Conservation (phyloP, 2,329 filamentous ascomycete genomes). For the Penicillium paneum region DNA sequence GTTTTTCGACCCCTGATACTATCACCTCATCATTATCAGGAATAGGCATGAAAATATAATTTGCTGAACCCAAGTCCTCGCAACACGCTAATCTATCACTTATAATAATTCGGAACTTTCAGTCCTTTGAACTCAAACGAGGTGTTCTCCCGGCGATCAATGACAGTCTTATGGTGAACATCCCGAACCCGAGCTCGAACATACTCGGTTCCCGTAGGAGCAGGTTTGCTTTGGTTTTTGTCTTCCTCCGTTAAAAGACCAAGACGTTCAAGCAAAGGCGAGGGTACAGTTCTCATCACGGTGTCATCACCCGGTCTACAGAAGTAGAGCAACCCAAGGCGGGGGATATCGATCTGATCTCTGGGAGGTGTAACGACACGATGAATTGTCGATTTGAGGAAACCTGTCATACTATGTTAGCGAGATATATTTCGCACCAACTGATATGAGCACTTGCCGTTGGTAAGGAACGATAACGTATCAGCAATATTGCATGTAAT, state of each 20-base stretch:
- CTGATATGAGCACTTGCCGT: constrained; percentile 30
- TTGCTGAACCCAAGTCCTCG: not conserved
- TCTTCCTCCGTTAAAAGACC: constrained; percentile 43
- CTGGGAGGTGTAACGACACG: constrained; percentile 36
- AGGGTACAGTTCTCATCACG: constrained; percentile 32
- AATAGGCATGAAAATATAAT: not conserved
- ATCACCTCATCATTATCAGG: not conserved
- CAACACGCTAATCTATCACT: not conserved
- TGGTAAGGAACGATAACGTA: constrained; percentile 49
- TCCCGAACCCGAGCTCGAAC: constrained; percentile 48
- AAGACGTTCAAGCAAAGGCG: constrained; percentile 37
- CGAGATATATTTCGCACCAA: not conserved
- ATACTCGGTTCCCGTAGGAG: constrained; percentile 45
- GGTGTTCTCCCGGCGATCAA: constrained; percentile 46
- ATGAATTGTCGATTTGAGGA: constrained; percentile 36
- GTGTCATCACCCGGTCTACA: constrained; percentile 35
- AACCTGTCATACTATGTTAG: constrained; percentile 4
- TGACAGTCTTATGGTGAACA: constrained; percentile 46
- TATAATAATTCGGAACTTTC: constrained; percentile 40
- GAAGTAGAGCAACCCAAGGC: constrained; percentile 40
- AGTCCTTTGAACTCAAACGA: constrained; percentile 46
- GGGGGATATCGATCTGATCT: constrained; percentile 33
- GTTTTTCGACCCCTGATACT: not conserved
- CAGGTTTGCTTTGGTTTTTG: constrained; percentile 34
- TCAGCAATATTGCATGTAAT: constrained; percentile 54